These are phyloP conservation scores for Pisolithus orientalis DNA, from an alignment of 768 basidiomycete genomes.

Conservation along the genomic window DNA sequence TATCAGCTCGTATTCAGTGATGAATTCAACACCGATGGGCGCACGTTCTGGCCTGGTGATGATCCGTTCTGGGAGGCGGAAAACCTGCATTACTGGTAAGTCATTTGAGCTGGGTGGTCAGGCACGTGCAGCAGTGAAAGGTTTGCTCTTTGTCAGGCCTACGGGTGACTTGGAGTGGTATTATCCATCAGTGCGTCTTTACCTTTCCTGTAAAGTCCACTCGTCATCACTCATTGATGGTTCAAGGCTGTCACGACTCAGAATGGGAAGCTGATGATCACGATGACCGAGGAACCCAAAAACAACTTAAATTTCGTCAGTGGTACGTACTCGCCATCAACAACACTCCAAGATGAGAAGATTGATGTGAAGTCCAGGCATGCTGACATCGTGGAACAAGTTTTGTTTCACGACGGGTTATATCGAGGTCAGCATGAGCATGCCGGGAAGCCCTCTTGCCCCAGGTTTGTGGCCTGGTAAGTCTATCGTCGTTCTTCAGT, in stretches of 20 bases:
- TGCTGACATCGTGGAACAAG: constrained; percentile 89
- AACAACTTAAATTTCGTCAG: constrained; percentile 84
- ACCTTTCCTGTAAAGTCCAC: not conserved
- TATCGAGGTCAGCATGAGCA: constrained; percentile 73
- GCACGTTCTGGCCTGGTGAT: constrained; percentile 74
- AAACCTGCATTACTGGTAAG: constrained; percentile 77
- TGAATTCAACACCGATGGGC: constrained; percentile 72
- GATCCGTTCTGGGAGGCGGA: constrained; percentile 84
- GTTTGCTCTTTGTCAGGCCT: constrained; percentile 28
- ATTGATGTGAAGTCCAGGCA: constrained; percentile 33
- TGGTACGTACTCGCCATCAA: constrained; percentile 36
- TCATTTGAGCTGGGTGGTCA: not conserved
- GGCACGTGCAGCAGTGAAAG: not conserved
- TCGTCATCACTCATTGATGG: not conserved
- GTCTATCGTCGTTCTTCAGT: constrained; percentile 20
- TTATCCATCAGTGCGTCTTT: constrained; percentile 50
- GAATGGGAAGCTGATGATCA: constrained; percentile 76
- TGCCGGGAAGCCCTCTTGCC: constrained; percentile 55
- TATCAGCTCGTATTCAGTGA: constrained; percentile 88
- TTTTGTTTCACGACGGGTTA: constrained; percentile 92
- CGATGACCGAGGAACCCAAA: constrained; percentile 59
- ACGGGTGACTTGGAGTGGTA: constrained; percentile 86
- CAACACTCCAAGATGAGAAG: not conserved
- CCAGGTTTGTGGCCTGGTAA: constrained; percentile 86
- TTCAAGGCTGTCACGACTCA: constrained; percentile 61